Evolutionary conservation across 179 eudicot species (phyloP).

Genomic region (Carnegiea gigantea): DNA sequence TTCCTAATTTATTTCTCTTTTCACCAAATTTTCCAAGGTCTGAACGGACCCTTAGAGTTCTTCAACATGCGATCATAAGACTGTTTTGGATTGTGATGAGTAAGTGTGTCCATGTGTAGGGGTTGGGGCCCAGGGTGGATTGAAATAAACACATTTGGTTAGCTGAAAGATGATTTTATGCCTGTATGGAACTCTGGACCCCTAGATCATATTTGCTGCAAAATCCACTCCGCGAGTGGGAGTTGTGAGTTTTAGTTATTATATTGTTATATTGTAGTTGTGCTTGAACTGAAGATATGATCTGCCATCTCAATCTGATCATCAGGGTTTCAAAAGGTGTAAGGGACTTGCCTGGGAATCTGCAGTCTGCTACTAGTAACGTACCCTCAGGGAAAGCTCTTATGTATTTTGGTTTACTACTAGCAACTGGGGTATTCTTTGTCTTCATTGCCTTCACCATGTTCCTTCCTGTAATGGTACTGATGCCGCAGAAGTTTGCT

Average conservation of each 20-base stretch:
- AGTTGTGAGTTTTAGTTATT: neutral
- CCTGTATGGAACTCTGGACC: neutral
- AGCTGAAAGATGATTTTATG: neutral
- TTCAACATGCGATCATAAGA: too few relatives aligned
- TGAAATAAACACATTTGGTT: neutral
- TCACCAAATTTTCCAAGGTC: too few relatives aligned
- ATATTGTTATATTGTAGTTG: neutral
- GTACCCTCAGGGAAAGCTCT: constrained; percentile 92
- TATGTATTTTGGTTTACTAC: constrained; percentile 81
- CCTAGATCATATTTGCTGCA: neutral
- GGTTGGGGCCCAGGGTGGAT: neutral
- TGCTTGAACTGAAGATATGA: neutral
- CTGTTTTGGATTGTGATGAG: too few relatives aligned
- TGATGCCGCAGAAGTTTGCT: constrained; percentile 97
- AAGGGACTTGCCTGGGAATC: constrained; percentile 78
- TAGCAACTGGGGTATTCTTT: constrained; percentile 92
- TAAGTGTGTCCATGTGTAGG: too few relatives aligned
- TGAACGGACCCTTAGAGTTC: too few relatives aligned
- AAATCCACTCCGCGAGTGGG: neutral
- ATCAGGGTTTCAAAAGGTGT: constrained; percentile 92
- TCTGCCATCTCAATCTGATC: neutral
- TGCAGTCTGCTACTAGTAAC: constrained; percentile 85
- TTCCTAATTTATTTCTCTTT: too few relatives aligned
- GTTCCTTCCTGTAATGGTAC: constrained; percentile 93
- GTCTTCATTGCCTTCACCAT: constrained; percentile 91